Conservation (phyloP, 441 rosid species). For the Raphanus hybrid region DNA sequence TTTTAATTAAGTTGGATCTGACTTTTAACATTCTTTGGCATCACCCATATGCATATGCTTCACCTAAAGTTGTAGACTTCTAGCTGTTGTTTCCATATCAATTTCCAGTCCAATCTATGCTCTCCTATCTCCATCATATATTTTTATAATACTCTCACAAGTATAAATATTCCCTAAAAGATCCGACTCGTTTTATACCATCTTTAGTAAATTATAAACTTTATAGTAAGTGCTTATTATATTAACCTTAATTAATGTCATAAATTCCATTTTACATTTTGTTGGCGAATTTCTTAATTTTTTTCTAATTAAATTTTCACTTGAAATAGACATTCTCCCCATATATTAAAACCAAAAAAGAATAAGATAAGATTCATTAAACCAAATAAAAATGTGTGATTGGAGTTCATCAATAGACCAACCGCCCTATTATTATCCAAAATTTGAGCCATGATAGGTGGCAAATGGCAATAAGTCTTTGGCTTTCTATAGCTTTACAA, state of each 20-base stretch:
- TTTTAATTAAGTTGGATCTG: constrained; percentile 2
- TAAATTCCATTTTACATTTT: background rate
- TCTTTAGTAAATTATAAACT: background rate
- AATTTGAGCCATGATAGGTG: constrained; percentile 36
- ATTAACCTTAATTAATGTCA: background rate
- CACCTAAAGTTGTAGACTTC: constrained; percentile 31
- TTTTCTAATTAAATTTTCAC: background rate
- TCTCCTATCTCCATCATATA: constrained; percentile 3
- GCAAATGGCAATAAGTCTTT: constrained; percentile 34
- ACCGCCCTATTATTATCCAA: constrained; percentile 24
- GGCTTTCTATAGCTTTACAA: constrained; percentile 26
- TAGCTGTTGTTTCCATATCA: constrained; percentile 30
- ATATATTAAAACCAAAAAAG: background rate
- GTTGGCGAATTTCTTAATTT: background rate
- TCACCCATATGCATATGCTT: constrained; percentile 29
- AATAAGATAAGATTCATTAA: background rate
- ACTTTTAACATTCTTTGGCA: constrained; percentile 34
- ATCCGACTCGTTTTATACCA: constrained; percentile 9
- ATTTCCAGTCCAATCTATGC: constrained; percentile 2
- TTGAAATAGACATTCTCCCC: background rate
- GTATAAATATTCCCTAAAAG: background rate
- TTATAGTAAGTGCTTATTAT: background rate
- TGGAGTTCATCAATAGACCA: constrained; percentile 25
- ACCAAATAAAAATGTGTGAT: constrained; percentile 6
- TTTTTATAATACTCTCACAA: background rate